phyloP scores from a whole-genome alignment of 2,329 filamentous ascomycete species.

The Venturia effusa region DNA sequence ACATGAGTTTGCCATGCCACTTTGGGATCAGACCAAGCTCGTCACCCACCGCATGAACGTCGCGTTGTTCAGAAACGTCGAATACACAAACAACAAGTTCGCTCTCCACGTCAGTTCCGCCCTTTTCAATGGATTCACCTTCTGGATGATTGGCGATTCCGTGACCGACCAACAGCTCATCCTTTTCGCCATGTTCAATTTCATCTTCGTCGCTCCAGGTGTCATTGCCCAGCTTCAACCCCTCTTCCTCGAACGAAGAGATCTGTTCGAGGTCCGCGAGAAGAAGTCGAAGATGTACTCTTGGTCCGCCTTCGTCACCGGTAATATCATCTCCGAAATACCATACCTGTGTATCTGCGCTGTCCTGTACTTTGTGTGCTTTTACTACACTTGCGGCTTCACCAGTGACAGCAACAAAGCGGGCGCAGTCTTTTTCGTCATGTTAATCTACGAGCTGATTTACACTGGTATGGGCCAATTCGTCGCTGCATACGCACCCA shows the following conservation, averaged over 20 bases:
- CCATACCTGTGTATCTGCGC: conserved; percentile 58
- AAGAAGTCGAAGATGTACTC: conserved; percentile 70
- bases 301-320: conserved; percentile 60
- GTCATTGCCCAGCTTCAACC: conserved; percentile 71
- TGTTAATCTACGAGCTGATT: conserved; percentile 52
- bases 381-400: conserved; percentile 30
- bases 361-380: conserved; percentile 53
- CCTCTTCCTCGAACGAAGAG: conserved; percentile 53
- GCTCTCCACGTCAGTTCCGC: conserved; percentile 38
- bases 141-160: conserved; percentile 34
- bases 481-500: conserved; percentile 56
- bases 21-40: conserved; percentile 29
- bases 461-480: conserved; percentile 56
- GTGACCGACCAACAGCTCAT: conserved; percentile 42
- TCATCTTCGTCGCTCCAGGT: conserved; percentile 61
- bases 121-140: conserved; percentile 39
- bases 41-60: conserved; percentile 41
- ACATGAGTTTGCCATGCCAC: conserved; percentile 33
- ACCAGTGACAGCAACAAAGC: conserved; percentile 45
- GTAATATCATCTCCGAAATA: conserved; percentile 56
- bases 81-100: conserved; percentile 57
- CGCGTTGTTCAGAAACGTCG: conserved; percentile 54
- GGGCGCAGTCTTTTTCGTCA: conserved; percentile 41
- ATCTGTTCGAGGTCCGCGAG: conserved; percentile 62
- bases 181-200: conserved; percentile 68